Conservation (phyloP, 176 grass and related monocot species). For the Oryza longistaminata region DNA sequence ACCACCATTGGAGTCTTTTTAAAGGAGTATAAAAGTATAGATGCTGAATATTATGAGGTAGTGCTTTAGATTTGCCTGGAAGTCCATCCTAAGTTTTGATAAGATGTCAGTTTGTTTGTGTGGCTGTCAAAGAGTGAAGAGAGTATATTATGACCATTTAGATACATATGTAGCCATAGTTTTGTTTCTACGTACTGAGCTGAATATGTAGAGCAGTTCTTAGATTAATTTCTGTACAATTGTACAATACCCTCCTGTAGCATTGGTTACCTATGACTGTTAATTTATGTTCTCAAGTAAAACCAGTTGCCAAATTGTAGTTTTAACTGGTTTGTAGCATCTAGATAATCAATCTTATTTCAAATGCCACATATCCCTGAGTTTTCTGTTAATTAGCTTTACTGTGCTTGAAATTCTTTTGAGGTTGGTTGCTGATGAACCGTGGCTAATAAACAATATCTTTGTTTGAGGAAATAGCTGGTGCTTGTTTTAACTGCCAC, state of each 20-base stretch:
- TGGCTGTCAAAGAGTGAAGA: not conserved
- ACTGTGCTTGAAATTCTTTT: not conserved
- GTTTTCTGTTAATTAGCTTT: not conserved
- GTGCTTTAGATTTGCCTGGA: not conserved
- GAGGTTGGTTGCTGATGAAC: not conserved
- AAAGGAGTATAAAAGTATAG: no score
- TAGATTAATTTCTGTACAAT: no score
- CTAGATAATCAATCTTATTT: not conserved
- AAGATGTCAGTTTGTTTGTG: not conserved
- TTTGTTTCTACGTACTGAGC: slow-evolving; percentile 8
- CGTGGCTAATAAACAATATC: not conserved
- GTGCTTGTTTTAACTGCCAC: not conserved
- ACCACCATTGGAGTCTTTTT: no score
- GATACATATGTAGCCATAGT: not conserved
- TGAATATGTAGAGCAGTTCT: not conserved
- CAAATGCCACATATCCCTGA: not conserved
- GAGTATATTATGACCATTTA: not conserved
- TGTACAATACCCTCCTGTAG: not conserved
- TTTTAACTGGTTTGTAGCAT: not conserved
- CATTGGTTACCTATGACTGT: not conserved
- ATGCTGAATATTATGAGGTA: no score
- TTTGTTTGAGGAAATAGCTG: not conserved
- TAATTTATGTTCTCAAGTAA: not conserved
- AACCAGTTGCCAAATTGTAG: not conserved
- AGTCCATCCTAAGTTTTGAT: not conserved